phyloP scores from a whole-genome alignment of 805 yeast genomes.

The Spathaspora hagerdaliae region DNA sequence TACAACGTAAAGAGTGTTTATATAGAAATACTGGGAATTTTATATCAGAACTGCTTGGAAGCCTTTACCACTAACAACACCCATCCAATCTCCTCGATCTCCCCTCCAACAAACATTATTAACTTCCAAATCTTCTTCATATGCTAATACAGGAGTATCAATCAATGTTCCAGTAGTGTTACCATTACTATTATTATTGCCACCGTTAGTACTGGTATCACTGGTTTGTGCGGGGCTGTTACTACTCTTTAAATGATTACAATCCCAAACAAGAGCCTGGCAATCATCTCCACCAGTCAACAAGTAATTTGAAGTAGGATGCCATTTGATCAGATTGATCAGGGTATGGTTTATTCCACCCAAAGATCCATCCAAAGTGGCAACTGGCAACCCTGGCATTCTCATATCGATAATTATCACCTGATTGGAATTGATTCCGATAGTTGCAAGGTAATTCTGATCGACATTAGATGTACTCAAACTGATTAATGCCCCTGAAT shows the following conservation, averaged over 20 bases:
- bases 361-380: slow-evolving; percentile 55
- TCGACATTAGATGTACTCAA: slow-evolving; percentile 77
- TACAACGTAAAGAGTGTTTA: not conserved
- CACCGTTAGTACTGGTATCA: slow-evolving; percentile 1
- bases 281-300: slow-evolving; percentile 69
- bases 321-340: slow-evolving; percentile 79
- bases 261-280: slow-evolving; percentile 69
- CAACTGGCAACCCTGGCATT: slow-evolving; percentile 78
- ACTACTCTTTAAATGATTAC: slow-evolving; percentile 26
- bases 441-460: slow-evolving; percentile 77
- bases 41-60: slow-evolving; percentile 55
- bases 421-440: slow-evolving; percentile 64
- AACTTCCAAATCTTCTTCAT: slow-evolving; percentile 64
- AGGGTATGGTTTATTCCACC: slow-evolving; percentile 51
- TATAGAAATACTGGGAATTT: not conserved
- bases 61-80: slow-evolving; percentile 64
- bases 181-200: not conserved
- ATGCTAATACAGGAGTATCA: slow-evolving; percentile 44
- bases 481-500: slow-evolving; percentile 61
- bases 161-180: slow-evolving; percentile 12
- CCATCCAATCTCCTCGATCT: slow-evolving; percentile 75
- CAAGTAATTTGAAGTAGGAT: slow-evolving; percentile 65
- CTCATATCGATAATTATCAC: slow-evolving; percentile 78
- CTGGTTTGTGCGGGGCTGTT: not conserved
- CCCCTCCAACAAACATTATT: slow-evolving; percentile 73